Evolutionary conservation across 2,329 filamentous ascomycete genomes (phyloP).

Genomic region (Stachybotrys elegans): DNA sequence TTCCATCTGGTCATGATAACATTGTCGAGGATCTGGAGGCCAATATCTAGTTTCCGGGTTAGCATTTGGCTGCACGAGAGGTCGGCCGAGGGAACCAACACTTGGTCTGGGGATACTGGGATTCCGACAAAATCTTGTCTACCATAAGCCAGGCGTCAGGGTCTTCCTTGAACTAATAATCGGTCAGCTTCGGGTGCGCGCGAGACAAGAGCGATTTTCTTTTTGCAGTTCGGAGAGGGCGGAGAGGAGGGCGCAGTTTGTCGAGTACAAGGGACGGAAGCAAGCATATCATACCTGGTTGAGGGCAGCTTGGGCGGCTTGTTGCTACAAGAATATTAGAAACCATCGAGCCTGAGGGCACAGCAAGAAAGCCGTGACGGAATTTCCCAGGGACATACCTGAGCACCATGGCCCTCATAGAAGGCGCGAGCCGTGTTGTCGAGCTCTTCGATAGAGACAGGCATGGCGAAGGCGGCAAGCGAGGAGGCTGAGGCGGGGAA

Average conservation of each 20-base stretch:
- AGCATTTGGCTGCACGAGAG: slow-evolving; percentile 2
- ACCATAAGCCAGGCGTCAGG: slow-evolving; percentile 97
- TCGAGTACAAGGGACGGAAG: slow-evolving; percentile 3
- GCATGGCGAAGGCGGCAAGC: slow-evolving; percentile 46
- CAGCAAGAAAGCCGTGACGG: not conserved
- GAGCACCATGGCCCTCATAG: slow-evolving; percentile 92
- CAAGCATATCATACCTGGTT: slow-evolving; percentile 81
- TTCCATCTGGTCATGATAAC: slow-evolving; percentile 99
- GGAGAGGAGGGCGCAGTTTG: not conserved
- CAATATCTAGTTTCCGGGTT: slow-evolving; percentile 54
- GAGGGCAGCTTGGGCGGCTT: slow-evolving; percentile 85
- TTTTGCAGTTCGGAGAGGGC: not conserved
- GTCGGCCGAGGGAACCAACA: slow-evolving; percentile 53
- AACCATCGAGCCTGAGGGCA: slow-evolving; percentile 9
- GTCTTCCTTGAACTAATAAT: slow-evolving; percentile 88
- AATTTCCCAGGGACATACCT: slow-evolving; percentile 53
- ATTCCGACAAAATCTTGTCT: slow-evolving; percentile 91
- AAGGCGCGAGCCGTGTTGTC: slow-evolving; percentile 95
- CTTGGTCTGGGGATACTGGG: slow-evolving; percentile 92
- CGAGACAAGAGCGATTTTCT: slow-evolving; percentile 2
- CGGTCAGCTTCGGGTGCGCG: slow-evolving; percentile 10
- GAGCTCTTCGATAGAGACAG: slow-evolving; percentile 82
- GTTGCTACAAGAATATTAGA: slow-evolving; percentile 65
- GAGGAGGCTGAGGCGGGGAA: slow-evolving; percentile 24
- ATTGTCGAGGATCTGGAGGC: slow-evolving; percentile 93